Evolutionary conservation across 2,329 filamentous ascomycete genomes (phyloP), one percentile per base, ranked within the genome.

Genomic region (Helminthosporium solani): DNA sequence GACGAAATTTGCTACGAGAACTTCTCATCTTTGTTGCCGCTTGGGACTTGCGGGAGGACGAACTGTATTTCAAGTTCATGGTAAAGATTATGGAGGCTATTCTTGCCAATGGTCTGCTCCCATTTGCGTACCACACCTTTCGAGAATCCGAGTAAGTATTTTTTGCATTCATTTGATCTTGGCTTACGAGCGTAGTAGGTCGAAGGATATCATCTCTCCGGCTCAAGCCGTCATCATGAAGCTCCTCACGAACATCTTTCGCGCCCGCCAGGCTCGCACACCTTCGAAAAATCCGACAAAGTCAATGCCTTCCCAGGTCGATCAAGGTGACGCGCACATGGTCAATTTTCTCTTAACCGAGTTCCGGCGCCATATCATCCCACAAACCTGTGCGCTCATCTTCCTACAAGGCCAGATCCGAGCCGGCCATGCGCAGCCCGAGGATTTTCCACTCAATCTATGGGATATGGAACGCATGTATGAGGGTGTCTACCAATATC

Each of bases 401-500:
- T 90, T 94, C 62, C 80, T 96, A 2, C 92, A 97, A 73, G 88
- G 89, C 14, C 87, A 96, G 64, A 95, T 96, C 27, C 85, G 89
- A 33, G 84, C 86, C 33, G 84, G 86, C 25, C 79, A 84, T 46
- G 83, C 86, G 14, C 82, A 92, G 49, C 84, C 89, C 0, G 84
- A 88, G 51, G 91, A 96, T 61, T 97, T 96, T 60, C 92, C 92
- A 0, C 84, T 96, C 1, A 95, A 97, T 60, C 81, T 90, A 37
- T 97, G 92, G 92, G 92, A 97, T 61, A 95, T 97, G 87, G 92
- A 97, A 67, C 84, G 92, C 12, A 92, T 95, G 47, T 96, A 95
- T 67, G 92, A 97, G 63, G 92, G 92, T 0, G 83, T 97, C 1
- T 90, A 91, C 41, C 91, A 96, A 68, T 96, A 95, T 64, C 82